Evolutionary conservation across 371 early-diverging fungal species (phyloP), one percentile per base, ranked within the genome.

Genomic region (Haplosporangium sp.): DNA sequence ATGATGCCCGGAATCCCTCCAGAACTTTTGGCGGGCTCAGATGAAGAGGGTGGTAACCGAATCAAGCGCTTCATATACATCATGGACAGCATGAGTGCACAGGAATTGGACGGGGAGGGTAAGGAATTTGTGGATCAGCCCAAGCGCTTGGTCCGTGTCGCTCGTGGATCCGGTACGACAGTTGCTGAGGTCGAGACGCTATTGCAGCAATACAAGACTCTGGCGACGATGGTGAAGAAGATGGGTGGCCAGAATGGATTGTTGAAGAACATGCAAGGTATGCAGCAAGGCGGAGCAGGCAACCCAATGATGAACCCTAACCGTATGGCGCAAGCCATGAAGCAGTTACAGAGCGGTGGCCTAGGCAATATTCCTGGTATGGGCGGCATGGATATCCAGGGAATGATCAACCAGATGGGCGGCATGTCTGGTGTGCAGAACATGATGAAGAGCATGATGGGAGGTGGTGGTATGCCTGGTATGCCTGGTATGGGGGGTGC

Each of bases 1-100:
- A 96, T 97, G 95, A 93, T 99, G 83, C 99, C 99, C 12, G 99
- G 99, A 21, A 91, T 96, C 86, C 92, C 95, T 18, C 88, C 90
- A 20, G 94, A 97, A 55, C 86, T 97, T 83, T 79, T 98, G 72
- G 85, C 93, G 58, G 91, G 91, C 14, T 82, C 89, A 2, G 93
- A 94, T 62, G 89, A 93, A 59, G 92, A 94, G 62, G 94, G 97
- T 50, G 86, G 90, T 37, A 91, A 89, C 40, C 86, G 90, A 23
- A 85, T 97, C 70, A 95, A 94, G 81, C 87, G 91, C 43, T 94
- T 98, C 86, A 94, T 97, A 89, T 94, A 94, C 74, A 94, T 99
- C 74, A 95, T 99, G 90, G 99, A 99, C 81, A 95, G 95, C 71
- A 97, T 99, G 98, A 97, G 93, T 5, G 95, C 97, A 43, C 75